Base-by-base conservation (phyloP, 208 protist genomes). In the Blastocrithidia nonstop region DNA sequence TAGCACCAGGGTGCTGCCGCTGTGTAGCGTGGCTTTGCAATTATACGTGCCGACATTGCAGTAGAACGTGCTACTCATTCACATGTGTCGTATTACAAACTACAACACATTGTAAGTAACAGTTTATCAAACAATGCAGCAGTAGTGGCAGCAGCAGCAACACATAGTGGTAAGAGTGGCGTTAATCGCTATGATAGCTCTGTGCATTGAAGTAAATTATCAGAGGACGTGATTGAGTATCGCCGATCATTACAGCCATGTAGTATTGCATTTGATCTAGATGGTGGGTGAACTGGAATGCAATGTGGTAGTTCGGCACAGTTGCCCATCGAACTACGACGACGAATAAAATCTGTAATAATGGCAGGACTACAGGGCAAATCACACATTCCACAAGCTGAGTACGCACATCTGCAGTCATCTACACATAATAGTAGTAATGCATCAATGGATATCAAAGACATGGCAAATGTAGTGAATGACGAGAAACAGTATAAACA, bases 51-150 rank as follows among this genome's bases (percentile, higher is more conserved):
- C 28, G 33, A 61, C 11, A 38, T 81, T n/a, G 60, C 54, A 0
- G 51, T 57, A 11, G 72, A 81, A 44, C 42, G 57, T 7, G 55
- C 66, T 6, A 40, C 26, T 41, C 51, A 48, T 51, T 54, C 45
- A 2, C 45, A 52, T 5, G 45, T 56, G 15, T 71, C 71, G 6
- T 45, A 45, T 3, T 62, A 57, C 19, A 24, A 42, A 4, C 61
- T 86, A 9, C 32, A 64, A 21, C 71, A 86, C 42, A 9, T 62
- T 4, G 61, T 81, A 7, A n/a, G n/a, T n/a, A n/a, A n/a, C n/a
- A n/a, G n/a, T n/a, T n/a, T n/a, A n/a, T n/a, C n/a, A n/a, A n/a
- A n/a, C n/a, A n/a, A n/a, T n/a, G n/a, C n/a, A n/a, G n/a, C n/a
- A n/a, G n/a, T n/a, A n/a, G n/a, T n/a, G n/a, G n/a, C n/a, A n/a